Conservation (phyloP, 23 red algal genomes). For the Gracilaria caudata region DNA sequence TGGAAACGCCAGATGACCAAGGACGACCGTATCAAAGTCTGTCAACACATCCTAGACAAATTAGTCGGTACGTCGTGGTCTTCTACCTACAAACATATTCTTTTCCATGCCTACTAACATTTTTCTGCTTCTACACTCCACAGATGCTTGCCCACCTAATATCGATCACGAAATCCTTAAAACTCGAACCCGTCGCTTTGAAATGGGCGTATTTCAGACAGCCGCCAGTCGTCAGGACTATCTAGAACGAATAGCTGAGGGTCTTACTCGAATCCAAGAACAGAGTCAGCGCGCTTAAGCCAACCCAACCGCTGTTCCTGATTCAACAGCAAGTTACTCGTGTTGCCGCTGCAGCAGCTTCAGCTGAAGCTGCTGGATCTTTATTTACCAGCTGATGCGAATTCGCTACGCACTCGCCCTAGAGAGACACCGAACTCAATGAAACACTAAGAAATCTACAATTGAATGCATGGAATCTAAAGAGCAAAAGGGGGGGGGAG, state of each 20-base stretch:
- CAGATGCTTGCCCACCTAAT: not conserved
- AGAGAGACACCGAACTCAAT: no score
- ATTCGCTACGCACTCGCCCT: no score
- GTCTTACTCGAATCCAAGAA: constrained; percentile 29
- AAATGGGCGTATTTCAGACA: constrained; percentile 22
- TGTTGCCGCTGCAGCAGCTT: no score
- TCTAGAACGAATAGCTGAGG: constrained; percentile 39
- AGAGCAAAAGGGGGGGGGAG: no score
- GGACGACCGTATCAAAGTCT: constrained; percentile 62
- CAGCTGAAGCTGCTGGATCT: no score
- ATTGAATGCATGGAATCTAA: no score
- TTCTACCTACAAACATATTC: no score
- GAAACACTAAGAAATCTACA: no score
- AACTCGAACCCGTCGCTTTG: constrained; percentile 32
- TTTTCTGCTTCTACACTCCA: not conserved
- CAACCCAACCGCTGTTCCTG: no score
- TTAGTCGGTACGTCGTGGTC: constrained; percentile 4
- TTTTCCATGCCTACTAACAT: no score
- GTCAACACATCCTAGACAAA: constrained; percentile 67
- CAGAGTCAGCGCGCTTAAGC: not conserved
- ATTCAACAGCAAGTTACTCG: no score
- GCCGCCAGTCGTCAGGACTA: constrained; percentile 55
- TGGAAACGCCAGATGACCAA: constrained; percentile 44
- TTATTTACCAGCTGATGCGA: no score
- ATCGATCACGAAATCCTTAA: constrained; percentile 1